A percentile compares a stretch with the other conserved stretches of the same genome.
phyloP scores from a whole-genome alignment of 768 basidiomycete species.

The Psilocybe tampanensis region DNA sequence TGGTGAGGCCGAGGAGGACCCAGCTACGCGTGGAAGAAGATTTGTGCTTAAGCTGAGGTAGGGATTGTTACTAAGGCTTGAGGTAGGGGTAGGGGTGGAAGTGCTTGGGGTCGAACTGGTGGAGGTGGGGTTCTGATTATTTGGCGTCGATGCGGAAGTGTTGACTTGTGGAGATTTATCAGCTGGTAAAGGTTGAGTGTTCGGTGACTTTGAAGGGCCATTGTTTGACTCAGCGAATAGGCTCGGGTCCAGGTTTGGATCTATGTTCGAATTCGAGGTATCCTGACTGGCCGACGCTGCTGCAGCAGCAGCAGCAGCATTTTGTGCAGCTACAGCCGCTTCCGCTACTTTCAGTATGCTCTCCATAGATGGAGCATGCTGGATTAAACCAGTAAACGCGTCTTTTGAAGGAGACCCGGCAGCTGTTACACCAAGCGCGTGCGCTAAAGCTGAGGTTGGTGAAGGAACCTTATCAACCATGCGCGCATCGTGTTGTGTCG shows the following conservation, averaged over 20 bases:
- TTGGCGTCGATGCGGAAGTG: constrained; percentile 9
- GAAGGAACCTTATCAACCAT: not conserved
- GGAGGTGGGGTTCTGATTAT: constrained; percentile 15
- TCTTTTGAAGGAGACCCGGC: constrained; percentile 1
- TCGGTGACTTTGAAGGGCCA: constrained; percentile 1
- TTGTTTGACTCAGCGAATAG: constrained; percentile 16
- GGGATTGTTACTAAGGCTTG: constrained; percentile 34
- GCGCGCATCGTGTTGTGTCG: not conserved
- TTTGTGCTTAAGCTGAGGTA: constrained; percentile 35
- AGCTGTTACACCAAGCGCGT: constrained; percentile 8
- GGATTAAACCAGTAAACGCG: constrained; percentile 5
- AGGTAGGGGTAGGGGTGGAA: constrained; percentile 26
- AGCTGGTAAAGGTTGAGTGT: not conserved
- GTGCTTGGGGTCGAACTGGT: constrained; percentile 17
- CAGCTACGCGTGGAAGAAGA: constrained; percentile 24
- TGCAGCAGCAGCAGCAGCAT: constrained; percentile 20
- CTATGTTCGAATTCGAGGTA: constrained; percentile 15
- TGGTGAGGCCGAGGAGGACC: constrained; percentile 23
- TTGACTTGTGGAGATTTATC: constrained; percentile 9
- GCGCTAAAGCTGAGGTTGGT: constrained; percentile 9
- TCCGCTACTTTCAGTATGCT: constrained; percentile 40
- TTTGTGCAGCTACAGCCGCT: constrained; percentile 36
- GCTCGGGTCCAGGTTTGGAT: constrained; percentile 30
- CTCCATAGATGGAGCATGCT: constrained; percentile 30
- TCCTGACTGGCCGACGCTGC: constrained; percentile 14